phyloP scores from a whole-genome alignment of 176 grass and related monocot species.

The Alloteropsis semialata region DNA sequence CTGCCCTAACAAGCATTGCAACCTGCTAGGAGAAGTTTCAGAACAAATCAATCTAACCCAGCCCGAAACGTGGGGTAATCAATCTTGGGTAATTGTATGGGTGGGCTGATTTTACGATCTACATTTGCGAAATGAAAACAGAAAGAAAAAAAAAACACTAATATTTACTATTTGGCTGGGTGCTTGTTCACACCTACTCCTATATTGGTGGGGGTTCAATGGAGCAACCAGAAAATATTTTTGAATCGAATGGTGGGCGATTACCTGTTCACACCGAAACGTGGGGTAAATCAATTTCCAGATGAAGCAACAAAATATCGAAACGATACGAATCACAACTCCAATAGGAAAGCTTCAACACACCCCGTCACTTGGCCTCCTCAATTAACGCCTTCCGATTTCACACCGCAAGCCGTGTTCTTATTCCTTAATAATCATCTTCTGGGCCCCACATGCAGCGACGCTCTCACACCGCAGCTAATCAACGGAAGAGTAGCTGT shows the following conservation, averaged over 20 bases:
- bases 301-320: neutral
- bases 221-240: neutral
- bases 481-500: neutral
- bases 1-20: neutral
- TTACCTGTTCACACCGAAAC: neutral
- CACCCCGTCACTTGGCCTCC: neutral
- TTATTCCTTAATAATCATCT: neutral
- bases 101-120: neutral
- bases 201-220: neutral
- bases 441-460: conserved; percentile 35
- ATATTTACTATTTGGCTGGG: neutral
- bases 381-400: conserved; percentile 9
- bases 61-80: too few species aligned
- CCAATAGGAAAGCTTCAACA: conserved; percentile 6
- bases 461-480: neutral
- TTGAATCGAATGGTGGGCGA: neutral
- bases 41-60: neutral
- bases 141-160: neutral
- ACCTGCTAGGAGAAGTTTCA: neutral
- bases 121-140: neutral
- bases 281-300: neutral
- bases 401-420: neutral
- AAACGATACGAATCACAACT: neutral
- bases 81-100: neutral
- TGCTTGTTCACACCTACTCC: neutral